These are phyloP conservation scores for Cyberlindnera galapagoensis DNA, from an alignment of 805 yeast genomes.

Conservation along the genomic window DNA sequence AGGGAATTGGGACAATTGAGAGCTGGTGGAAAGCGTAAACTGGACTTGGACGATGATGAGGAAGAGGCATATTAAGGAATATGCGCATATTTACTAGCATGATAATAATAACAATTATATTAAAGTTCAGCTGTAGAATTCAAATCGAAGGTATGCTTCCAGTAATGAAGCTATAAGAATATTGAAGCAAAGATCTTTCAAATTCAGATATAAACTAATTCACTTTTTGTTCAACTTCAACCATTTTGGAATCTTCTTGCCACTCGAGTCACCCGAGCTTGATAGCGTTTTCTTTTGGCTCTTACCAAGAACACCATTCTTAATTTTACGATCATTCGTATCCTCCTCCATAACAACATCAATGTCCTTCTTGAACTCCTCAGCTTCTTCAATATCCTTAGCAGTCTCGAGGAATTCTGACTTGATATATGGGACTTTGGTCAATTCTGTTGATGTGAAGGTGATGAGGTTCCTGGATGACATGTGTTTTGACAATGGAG, in stretches of 20 bases:
- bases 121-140: too few relatives aligned
- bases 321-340: conserved; percentile 9
- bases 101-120: too few relatives aligned
- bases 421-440: conserved; percentile 25
- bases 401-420: conserved; percentile 26
- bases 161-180: too few relatives aligned
- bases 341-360: conserved; percentile 5
- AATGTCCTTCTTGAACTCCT: conserved; percentile 16
- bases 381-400: conserved; percentile 27
- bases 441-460: conserved; percentile 21
- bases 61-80: conserved; percentile 1
- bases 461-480: conserved; percentile 41
- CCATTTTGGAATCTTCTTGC: conserved; percentile 33
- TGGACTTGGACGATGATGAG: conserved; percentile 45
- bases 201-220: neutral
- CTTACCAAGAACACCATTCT: conserved; percentile 15
- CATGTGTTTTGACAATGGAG: too few relatives aligned
- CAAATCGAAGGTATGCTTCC: too few relatives aligned
- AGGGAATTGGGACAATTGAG: conserved; percentile 67
- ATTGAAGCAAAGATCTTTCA: too few relatives aligned
- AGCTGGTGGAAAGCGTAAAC: conserved; percentile 65
- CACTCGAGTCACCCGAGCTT: neutral
- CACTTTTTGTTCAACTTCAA: conserved; percentile 32
- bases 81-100: neutral
- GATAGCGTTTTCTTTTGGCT: conserved; percentile 10